Conservation (phyloP, 148 eudicot genomes). For the Rhododendron henanense region DNA sequence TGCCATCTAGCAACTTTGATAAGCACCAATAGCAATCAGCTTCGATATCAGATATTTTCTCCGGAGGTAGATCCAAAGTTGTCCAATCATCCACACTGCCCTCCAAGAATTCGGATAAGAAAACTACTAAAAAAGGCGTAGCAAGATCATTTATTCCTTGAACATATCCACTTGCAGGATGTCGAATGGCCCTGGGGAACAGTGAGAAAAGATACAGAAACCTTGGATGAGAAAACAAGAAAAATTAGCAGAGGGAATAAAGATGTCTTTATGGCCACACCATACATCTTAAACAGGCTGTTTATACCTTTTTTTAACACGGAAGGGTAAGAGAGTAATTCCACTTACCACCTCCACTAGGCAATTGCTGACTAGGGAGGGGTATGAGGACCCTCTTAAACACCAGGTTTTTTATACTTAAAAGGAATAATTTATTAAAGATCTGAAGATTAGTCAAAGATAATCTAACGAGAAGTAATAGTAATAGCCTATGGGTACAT, state of each 20-base stretch:
- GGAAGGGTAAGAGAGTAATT: too few relatives aligned
- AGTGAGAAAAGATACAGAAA: neutral
- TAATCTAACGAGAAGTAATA: neutral
- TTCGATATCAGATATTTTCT: conserved; percentile 66
- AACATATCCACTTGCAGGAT: conserved; percentile 98
- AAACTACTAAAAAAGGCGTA: conserved; percentile 90
- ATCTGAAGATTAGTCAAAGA: too few relatives aligned
- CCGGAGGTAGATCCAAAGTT: conserved; percentile 49
- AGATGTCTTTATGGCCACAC: neutral
- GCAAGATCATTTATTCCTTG: conserved; percentile 98
- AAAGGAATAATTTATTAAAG: neutral
- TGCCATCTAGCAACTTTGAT: conserved; percentile 87
- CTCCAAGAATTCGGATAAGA: conserved; percentile 81
- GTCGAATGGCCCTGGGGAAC: conserved; percentile 86
- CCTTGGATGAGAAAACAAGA: neutral
- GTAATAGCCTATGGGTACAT: neutral
- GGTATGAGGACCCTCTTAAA: too few relatives aligned
- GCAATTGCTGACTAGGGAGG: too few relatives aligned
- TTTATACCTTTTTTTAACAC: too few relatives aligned
- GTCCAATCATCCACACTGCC: conserved; percentile 76
- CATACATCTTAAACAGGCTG: neutral
- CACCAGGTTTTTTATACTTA: neutral
- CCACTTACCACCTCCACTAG: too few relatives aligned
- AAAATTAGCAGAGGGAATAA: neutral
- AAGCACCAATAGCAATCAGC: conserved; percentile 97